phyloP scores from a whole-genome alignment of 495 filamentous ascomycete genomes.

The Jackrogersella minutella region DNA sequence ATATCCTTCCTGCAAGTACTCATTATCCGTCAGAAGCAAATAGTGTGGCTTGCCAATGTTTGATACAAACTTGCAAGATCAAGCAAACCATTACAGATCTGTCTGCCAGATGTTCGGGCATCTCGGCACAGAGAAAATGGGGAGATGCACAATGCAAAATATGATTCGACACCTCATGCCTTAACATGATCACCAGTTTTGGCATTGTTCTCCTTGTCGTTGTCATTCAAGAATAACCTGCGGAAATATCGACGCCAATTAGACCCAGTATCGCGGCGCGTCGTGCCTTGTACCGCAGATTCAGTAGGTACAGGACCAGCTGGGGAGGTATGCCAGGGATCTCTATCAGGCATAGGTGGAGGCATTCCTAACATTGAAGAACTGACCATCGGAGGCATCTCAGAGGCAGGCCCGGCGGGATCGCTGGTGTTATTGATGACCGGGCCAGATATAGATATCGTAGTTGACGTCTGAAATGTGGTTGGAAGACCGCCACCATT shows the following conservation, averaged over 20 bases:
- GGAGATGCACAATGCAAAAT: neutral
- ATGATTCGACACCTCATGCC: neutral
- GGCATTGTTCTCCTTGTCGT: neutral
- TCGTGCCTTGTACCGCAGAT: neutral
- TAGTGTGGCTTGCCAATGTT: conserved; percentile 1
- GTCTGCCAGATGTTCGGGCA: conserved; percentile 8
- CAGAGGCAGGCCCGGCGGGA: neutral
- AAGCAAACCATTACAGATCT: conserved; percentile 16
- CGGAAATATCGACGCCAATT: conserved; percentile 19
- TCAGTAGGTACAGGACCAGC: conserved; percentile 6
- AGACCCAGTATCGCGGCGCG: neutral
- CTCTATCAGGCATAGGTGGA: conserved; percentile 22
- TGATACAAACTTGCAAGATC: conserved; percentile 24
- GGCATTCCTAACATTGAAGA: neutral
- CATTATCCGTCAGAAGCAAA: conserved; percentile 20
- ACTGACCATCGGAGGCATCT: neutral
- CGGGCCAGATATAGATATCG: conserved; percentile 18
- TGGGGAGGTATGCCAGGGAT: conserved; percentile 27
- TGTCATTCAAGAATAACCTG: neutral
- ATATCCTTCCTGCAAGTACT: conserved; percentile 1
- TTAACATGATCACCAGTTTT: neutral
- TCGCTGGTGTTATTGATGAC: conserved; percentile 23
- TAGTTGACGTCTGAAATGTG: conserved; percentile 43
- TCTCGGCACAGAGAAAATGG: conserved; percentile 10
- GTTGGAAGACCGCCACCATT: conserved; percentile 21